Evolutionary conservation across 2,329 filamentous ascomycete species (phyloP).

Genomic region (Beauveria caledonica): DNA sequence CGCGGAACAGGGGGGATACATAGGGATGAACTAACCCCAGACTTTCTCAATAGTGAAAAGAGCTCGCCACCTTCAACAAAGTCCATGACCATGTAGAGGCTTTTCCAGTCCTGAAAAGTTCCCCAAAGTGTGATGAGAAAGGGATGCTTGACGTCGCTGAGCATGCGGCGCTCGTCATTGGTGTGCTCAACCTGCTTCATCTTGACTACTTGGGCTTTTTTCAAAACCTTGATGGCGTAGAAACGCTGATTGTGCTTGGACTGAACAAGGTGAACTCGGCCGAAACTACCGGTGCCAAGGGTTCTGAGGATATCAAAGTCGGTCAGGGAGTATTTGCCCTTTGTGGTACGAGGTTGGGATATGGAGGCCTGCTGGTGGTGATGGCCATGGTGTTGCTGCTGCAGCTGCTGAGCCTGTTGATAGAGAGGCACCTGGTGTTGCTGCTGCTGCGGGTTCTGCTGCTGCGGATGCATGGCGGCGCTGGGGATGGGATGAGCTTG

Average conservation of each 20-base stretch:
- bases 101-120: constrained; percentile 91
- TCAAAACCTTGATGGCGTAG: constrained; percentile 97
- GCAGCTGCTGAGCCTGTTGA: constrained; percentile 20
- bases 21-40: constrained; percentile 48
- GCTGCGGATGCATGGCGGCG: constrained; percentile 18
- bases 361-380: constrained; percentile 23
- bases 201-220: constrained; percentile 97
- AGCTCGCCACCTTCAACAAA: constrained; percentile 98
- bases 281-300: constrained; percentile 92
- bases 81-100: constrained; percentile 99
- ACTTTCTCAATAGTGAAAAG: constrained; percentile 91
- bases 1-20: background rate
- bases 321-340: constrained; percentile 90
- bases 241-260: constrained; percentile 97
- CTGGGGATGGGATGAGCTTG: constrained; percentile 16
- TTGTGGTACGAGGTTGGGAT: constrained; percentile 60
- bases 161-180: constrained; percentile 93
- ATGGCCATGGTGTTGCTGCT: constrained; percentile 21
- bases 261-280: constrained; percentile 90
- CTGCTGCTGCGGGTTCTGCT: constrained; percentile 6
- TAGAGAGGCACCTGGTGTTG: constrained; percentile 16
- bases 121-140: constrained; percentile 98
- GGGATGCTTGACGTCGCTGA: constrained; percentile 93
- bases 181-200: constrained; percentile 99
- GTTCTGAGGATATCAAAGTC: constrained; percentile 90